A percentile compares a stretch with the other conserved stretches of the same genome.
phyloP scores from a whole-genome alignment of 176 grass and related monocot species.

The Avena eriantha region DNA sequence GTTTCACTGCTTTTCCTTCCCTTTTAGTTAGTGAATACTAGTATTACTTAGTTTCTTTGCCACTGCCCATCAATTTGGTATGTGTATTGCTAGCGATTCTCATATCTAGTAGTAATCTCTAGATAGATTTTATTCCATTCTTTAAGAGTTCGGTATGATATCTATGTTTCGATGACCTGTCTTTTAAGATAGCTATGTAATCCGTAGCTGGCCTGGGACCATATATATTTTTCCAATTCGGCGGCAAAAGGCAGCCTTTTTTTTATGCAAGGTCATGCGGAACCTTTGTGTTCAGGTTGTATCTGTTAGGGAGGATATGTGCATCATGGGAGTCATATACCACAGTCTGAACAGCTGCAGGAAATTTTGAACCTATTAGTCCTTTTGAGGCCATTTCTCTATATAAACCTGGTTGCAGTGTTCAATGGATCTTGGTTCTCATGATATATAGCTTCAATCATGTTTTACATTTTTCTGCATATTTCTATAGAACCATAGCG shows the following conservation, averaged over 20 bases:
- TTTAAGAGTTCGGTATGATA: background rate
- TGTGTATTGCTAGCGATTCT: background rate
- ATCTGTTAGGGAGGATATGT: background rate
- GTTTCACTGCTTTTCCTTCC: background rate
- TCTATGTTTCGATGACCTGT: background rate
- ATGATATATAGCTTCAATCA: background rate
- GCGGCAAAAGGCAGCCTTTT: background rate
- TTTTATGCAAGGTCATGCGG: background rate
- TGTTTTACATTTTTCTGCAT: background rate
- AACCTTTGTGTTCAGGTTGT: constrained; percentile 21
- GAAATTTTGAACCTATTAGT: background rate
- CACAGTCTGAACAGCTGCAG: constrained; percentile 25
- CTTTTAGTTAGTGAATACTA: background rate
- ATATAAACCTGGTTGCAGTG: background rate
- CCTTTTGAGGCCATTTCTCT: background rate
- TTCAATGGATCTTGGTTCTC: constrained; percentile 18
- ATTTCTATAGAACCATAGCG: constrained; percentile 9
- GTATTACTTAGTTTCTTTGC: background rate
- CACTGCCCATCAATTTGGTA: background rate
- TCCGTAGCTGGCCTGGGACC: background rate
- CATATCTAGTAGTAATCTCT: background rate
- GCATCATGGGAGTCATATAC: constrained; percentile 4
- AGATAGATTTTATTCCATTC: background rate
- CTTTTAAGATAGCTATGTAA: background rate
- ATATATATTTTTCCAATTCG: constrained; percentile 10